Evolutionary conservation across 1,284 basidiomycete genomes (phyloP).

Genomic region (Stygiomarasmius scandens): DNA sequence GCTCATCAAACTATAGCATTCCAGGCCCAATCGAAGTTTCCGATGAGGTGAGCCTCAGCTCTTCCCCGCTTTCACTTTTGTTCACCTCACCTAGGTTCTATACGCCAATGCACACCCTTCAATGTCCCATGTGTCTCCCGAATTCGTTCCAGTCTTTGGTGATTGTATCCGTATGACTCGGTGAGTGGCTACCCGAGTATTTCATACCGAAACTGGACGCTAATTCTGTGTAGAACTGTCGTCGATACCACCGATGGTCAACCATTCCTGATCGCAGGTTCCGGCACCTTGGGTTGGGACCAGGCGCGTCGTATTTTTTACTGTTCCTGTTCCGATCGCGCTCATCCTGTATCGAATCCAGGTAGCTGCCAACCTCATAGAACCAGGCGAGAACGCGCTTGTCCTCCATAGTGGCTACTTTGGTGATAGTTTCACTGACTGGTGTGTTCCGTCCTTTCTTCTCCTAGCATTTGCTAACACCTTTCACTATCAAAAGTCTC

Average conservation of each 20-base stretch:
- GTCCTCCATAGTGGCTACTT: constrained; percentile 90
- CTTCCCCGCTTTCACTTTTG: constrained; percentile 5
- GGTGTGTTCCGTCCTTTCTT: constrained; percentile 45
- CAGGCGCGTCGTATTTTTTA: constrained; percentile 47
- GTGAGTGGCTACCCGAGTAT: too few species aligned
- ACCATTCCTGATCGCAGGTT: constrained; percentile 90
- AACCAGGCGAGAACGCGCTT: constrained; percentile 80
- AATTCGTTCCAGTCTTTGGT: constrained; percentile 90
- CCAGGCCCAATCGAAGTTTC: constrained; percentile 84
- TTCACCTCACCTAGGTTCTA: constrained; percentile 36
- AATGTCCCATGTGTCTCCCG: constrained; percentile 89
- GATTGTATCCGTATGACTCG: constrained; percentile 89
- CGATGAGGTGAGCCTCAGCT: constrained; percentile 61
- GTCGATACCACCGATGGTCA: constrained; percentile 79
- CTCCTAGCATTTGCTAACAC: not conserved
- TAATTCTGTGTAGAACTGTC: constrained; percentile 77
- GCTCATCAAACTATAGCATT: constrained; percentile 47
- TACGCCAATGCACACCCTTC: constrained; percentile 87
- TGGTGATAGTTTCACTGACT: constrained; percentile 83
- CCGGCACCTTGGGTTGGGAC: constrained; percentile 95
- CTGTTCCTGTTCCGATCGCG: not conserved
- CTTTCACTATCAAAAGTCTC: constrained; percentile 50
- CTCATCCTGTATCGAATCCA: constrained; percentile 28
- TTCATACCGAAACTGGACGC: too few species aligned
- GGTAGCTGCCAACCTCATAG: constrained; percentile 83